Conservation (phyloP, 2,329 filamentous ascomycete genomes). For the Hypoxylon sp. region DNA sequence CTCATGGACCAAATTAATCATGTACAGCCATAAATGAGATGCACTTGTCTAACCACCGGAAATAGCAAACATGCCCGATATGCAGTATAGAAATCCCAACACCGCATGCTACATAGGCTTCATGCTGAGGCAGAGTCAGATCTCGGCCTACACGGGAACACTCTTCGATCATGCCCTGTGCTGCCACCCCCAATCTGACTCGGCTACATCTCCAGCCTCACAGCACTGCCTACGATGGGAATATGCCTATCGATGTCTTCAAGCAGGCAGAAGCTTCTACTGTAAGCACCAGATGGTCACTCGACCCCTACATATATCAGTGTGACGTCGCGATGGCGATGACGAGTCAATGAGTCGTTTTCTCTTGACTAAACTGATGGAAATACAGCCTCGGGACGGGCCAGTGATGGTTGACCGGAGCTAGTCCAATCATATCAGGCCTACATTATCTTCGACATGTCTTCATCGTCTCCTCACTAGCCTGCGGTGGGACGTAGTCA, state of each 20-base stretch:
- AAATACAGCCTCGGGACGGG: constrained; percentile 7
- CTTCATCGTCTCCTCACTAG: constrained; percentile 18
- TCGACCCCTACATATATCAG: background rate
- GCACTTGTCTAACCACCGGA: background rate
- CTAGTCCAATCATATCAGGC: constrained; percentile 15
- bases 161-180: constrained; percentile 11
- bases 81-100: background rate
- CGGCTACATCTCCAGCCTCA: constrained; percentile 20
- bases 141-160: constrained; percentile 8
- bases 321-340: constrained; percentile 4
- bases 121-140: background rate
- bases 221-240: background rate
- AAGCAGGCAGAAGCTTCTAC: background rate
- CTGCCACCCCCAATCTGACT: constrained; percentile 18
- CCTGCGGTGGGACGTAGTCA: constrained; percentile 21
- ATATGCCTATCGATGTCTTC: background rate
- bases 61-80: background rate
- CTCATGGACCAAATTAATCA: too few species aligned
- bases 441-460: constrained; percentile 21
- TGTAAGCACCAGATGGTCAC: background rate
- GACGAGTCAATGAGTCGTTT: constrained; percentile 2
- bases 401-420: background rate
- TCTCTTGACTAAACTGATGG: constrained; percentile 8
- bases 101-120: background rate
- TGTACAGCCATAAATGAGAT: background rate